These are phyloP conservation scores for Aspergillus candidus DNA, from an alignment of 2,329 filamentous ascomycete species.

Conservation along the genomic window DNA sequence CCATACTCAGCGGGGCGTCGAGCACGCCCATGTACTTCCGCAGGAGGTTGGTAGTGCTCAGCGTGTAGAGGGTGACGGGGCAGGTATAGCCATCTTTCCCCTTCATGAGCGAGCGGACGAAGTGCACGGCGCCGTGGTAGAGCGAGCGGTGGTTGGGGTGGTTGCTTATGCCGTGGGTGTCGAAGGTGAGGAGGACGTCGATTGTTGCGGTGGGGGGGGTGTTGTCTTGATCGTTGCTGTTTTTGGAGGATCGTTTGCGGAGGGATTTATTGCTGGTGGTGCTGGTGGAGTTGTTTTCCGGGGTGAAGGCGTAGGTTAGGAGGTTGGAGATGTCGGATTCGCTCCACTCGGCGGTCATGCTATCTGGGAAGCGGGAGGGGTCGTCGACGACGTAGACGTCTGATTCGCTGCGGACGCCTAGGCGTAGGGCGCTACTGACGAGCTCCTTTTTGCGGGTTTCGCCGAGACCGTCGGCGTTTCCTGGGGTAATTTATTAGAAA, in stretches of 20 bases:
- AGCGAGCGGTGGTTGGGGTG: constrained; percentile 94
- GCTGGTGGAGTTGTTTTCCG: constrained; percentile 40
- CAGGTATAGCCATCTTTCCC: constrained; percentile 58
- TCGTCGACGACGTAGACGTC: constrained; percentile 84
- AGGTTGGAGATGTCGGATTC: constrained; percentile 62
- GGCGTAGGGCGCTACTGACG: constrained; percentile 66
- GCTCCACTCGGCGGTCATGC: constrained; percentile 77
- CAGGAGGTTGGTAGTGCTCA: constrained; percentile 63
- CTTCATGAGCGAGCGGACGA: constrained; percentile 61
- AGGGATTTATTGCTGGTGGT: constrained; percentile 36
- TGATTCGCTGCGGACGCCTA: constrained; percentile 68
- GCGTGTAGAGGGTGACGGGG: constrained; percentile 79
- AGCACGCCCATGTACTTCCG: constrained; percentile 78
- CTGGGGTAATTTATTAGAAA: constrained; percentile 34
- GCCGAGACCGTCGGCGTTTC: constrained; percentile 81
- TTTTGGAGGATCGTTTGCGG: constrained; percentile 13
- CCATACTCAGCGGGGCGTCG: constrained; percentile 67
- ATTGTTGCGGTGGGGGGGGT: constrained; percentile 52
- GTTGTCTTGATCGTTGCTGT: constrained; percentile 19
- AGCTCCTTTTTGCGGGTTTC: constrained; percentile 78
- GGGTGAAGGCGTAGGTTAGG: constrained; percentile 67
- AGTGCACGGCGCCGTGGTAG: constrained; percentile 71
- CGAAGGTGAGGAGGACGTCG: constrained; percentile 86
- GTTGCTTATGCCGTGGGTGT: constrained; percentile 69
- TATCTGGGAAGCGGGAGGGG: constrained; percentile 72